phyloP scores from a whole-genome alignment of 2,329 filamentous ascomycete genomes.

The Beauveria bassiana region DNA sequence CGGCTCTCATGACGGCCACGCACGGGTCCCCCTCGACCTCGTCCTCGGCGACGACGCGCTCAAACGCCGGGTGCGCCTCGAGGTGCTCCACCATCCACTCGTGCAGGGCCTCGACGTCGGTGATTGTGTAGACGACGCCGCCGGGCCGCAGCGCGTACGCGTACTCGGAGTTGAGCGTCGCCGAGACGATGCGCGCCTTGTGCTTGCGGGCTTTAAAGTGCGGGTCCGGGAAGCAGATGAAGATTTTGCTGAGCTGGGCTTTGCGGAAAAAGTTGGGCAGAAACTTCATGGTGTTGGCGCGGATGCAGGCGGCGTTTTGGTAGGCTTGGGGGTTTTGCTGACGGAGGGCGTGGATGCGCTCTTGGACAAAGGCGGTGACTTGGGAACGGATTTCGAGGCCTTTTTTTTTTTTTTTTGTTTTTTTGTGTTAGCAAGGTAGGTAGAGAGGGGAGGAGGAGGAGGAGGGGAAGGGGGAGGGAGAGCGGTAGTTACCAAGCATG shows the following conservation, averaged over 20 bases:
- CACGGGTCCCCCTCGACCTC: conserved; percentile 63
- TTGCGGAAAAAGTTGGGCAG: conserved; percentile 93
- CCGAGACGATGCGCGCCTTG: conserved; percentile 89
- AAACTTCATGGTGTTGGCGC: conserved; percentile 98
- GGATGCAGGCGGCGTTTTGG: conserved; percentile 81
- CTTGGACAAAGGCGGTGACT: conserved; percentile 84
- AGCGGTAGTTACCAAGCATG: conserved; percentile 56
- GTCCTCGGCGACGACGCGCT: conserved; percentile 62
- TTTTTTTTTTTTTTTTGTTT: conserved; percentile 22
- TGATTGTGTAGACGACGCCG: conserved; percentile 91
- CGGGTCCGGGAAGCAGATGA: conserved; percentile 96
- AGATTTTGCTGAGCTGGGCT: conserved; percentile 78
- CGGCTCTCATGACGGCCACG: conserved; percentile 65
- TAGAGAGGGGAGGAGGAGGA: background rate
- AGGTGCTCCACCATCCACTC: conserved; percentile 90
- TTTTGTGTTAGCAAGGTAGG: too few species aligned
- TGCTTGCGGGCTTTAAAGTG: conserved; percentile 98
- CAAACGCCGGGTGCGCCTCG: conserved; percentile 68
- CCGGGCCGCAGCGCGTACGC: conserved; percentile 78
- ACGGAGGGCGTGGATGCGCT: conserved; percentile 76
- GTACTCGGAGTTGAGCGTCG: conserved; percentile 85
- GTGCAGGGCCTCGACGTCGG: conserved; percentile 91
- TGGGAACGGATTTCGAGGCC: conserved; percentile 88
- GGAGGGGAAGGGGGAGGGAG: background rate
- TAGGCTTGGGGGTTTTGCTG: conserved; percentile 51